These are phyloP conservation scores for Claviceps quebecensis DNA, from an alignment of 2,329 filamentous ascomycete genomes.

Conservation along the genomic window DNA sequence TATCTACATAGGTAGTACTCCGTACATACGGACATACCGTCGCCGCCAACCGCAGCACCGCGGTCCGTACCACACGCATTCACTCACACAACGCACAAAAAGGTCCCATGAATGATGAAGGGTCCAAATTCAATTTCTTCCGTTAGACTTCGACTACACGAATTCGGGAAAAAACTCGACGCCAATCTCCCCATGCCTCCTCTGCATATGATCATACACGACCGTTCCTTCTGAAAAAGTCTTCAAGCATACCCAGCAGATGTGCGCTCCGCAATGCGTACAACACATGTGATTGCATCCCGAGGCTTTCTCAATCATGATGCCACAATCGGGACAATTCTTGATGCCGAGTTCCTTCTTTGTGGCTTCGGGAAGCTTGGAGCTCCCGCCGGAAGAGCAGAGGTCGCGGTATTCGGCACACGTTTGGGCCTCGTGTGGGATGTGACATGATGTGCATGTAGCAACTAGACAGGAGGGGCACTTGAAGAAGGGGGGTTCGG, in stretches of 20 bases:
- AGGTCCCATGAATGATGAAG: too few species aligned
- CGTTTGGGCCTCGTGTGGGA: constrained; percentile 17
- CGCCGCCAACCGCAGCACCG: too few species aligned
- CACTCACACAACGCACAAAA: too few species aligned
- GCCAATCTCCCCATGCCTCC: neutral
- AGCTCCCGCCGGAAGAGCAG: constrained; percentile 9
- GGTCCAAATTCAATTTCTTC: too few species aligned
- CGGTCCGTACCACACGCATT: too few species aligned
- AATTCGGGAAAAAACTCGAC: neutral
- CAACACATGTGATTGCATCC: constrained; percentile 36
- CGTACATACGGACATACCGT: too few species aligned
- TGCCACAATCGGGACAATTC: constrained; percentile 26
- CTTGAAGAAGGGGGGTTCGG: constrained; percentile 9
- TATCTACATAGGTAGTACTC: too few species aligned
- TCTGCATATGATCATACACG: constrained; percentile 16
- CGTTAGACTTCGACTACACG: neutral
- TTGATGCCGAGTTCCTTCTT: constrained; percentile 24
- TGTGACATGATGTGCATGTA: constrained; percentile 23
- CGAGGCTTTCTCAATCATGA: constrained; percentile 25
- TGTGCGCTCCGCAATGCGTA: constrained; percentile 23
- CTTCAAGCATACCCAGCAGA: constrained; percentile 33
- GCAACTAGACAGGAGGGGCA: constrained; percentile 23
- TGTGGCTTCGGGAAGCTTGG: constrained; percentile 13
- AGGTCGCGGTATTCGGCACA: constrained; percentile 21
- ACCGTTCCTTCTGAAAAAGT: constrained; percentile 14